Evolutionary conservation across 345 rosid species (phyloP), one percentile per base, ranked within the genome.

Genomic region (Luvunga scandens): DNA sequence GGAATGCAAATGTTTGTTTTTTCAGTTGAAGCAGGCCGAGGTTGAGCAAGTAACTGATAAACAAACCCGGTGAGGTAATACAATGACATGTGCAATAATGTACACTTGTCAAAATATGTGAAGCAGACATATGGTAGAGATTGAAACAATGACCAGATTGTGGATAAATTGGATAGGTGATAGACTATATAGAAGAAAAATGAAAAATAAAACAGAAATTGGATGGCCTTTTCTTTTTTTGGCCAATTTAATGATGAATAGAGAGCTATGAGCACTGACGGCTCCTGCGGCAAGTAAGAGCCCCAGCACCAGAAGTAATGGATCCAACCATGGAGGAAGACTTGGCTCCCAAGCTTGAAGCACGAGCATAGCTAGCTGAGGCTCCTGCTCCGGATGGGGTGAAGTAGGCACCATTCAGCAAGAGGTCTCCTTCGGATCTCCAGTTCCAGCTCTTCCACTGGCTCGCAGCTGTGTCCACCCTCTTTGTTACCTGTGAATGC

Each of bases 341-440:
- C 85, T 93, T 93, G 85, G 97, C 98, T 80, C 92, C 94, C 85
- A 93, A 86, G 81, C 97, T 92, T 18, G 97, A 93, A 75, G 98
- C 98, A 76, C 98, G 81, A 73, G 97, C 96, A 22, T 92, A 93
- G 90, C 91, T 93, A 18, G 90, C 89, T 5, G 98, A 85, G 36
- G 97, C 92, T 74, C 89, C 97, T 13, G 88, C 92, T 31, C 98
- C 98, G 2, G 98, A 94, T 27, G 92, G 86, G 66, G 85, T 94
- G 87, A 94, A 94, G 87, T 85, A 94, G 61, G 98, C 98, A 57
- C 98, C 98, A 59, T 94, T 94, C 36, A 89, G 86, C 84, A 94
- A 69, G 73, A 92, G 82, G 81, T 94, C 98, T 73, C 98, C 97
- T 83, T 92, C 96, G 6, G 98, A 91, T 72, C 97, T 89, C 98